Conservation (phyloP, 2,329 filamentous ascomycete genomes). For the Dactylellina drechsleri region DNA sequence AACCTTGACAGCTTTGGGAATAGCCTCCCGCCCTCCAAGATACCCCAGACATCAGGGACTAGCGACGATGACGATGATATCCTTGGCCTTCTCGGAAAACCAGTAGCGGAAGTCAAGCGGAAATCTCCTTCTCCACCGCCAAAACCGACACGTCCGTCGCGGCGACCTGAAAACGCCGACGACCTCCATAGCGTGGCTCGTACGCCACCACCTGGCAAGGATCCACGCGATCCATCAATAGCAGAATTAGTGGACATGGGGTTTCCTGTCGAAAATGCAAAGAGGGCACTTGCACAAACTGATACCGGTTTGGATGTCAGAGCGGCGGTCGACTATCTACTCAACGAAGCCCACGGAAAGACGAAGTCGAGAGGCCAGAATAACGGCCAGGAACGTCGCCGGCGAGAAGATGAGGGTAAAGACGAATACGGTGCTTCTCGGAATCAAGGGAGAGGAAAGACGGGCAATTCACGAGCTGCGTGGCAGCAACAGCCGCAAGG, state of each 20-base stretch:
- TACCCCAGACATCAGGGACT: constrained; percentile 12
- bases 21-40: constrained; percentile 4
- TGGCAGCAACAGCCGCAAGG: constrained; percentile 56
- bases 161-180: constrained; percentile 57
- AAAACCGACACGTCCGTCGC: constrained; percentile 65
- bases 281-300: constrained; percentile 80
- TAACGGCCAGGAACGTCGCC: too few relatives aligned
- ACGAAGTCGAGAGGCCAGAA: constrained; percentile 68
- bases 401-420: constrained; percentile 55
- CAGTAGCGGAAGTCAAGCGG: constrained; percentile 70
- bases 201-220: constrained; percentile 42
- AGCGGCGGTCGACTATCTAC: constrained; percentile 84
- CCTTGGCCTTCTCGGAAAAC: constrained; percentile 72
- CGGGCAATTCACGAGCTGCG: constrained; percentile 55
- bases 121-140: constrained; percentile 61
- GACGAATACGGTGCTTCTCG: constrained; percentile 27
- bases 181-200: constrained; percentile 42
- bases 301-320: constrained; percentile 83
- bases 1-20: constrained; percentile 55
- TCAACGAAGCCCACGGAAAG: constrained; percentile 89
- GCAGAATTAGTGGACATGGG: constrained; percentile 95
- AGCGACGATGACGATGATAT: constrained; percentile 73
- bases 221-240: constrained; percentile 67
- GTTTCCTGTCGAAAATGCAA: constrained; percentile 85
- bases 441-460: constrained; percentile 63